Base-by-base conservation (phyloP, 257 asterid species). In the Rubia yunnanensis region DNA sequence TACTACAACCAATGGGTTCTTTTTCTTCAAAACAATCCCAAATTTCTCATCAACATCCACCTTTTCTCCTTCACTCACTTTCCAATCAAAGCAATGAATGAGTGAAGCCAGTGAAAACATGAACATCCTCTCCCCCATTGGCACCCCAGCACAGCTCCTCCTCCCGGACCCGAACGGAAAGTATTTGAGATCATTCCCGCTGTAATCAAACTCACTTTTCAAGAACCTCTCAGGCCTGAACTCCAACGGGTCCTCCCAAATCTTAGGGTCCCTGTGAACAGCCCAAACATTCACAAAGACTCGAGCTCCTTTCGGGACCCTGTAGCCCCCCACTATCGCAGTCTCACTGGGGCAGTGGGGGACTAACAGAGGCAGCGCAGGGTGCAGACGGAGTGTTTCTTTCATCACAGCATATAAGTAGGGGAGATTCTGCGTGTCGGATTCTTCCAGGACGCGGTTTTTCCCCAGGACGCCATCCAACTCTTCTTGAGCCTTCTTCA, bases 271-370 rank as follows among this genome's bases (percentile, higher is more conserved):
- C 63, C 86, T 74, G 1, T 88, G 91, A 58, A 83, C 73, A 0
- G 91, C 91, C 94, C 91, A 88, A 17, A 80, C 89, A 17, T 88
- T 88, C 26, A 88, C 68, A 36, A 85, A 85, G 34, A 84, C 88
- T 1, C 81, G 81, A 3, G 96, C 60, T 1, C 86, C 87, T 70
- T 83, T 61, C 0, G 91, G 89, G 60, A 82, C 63, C 0, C 63
- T 64, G 77, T 82, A 85, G 1, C 81, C 88, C 17, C 77, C 86
- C 0, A 88, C 76, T 2, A 31, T 9, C 52, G 79, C 66, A 1
- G 86, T 63, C 64, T 88, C 24, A 28, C 84, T 85, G 11, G 94
- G 89, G 77, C 83, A 79, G 31, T 88, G 94, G 2, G 94, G 94
- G 26, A 83, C 84, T 72, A 88, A 60, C 24, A 88, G 86, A 5